A percentile compares a stretch with the other conserved stretches of the same genome.
These are phyloP conservation scores for Umbilicaria muhlenbergii DNA, from an alignment of 495 filamentous ascomycete species.

Conservation along the genomic window DNA sequence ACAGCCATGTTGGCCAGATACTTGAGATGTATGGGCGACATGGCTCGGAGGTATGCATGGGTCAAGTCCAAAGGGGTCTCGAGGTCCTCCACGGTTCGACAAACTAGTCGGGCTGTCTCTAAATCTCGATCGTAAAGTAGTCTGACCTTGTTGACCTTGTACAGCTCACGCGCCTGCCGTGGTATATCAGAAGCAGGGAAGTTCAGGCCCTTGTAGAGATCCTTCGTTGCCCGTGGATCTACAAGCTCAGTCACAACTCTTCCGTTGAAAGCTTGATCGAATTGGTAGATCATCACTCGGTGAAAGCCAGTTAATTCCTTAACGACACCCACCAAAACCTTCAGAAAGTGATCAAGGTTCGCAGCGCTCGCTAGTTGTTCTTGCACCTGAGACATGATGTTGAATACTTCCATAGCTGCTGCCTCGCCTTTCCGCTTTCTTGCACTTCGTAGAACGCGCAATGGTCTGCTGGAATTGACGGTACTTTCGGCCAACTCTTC, in stretches of 20 bases:
- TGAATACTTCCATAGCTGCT: slow-evolving; percentile 86
- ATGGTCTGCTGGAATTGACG: slow-evolving; percentile 53
- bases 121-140: slow-evolving; percentile 63
- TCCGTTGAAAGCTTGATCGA: slow-evolving; percentile 70
- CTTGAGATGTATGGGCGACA: slow-evolving; percentile 81
- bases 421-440: slow-evolving; percentile 67
- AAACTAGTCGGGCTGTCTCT: slow-evolving; percentile 64
- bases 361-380: slow-evolving; percentile 58
- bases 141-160: slow-evolving; percentile 68
- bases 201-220: slow-evolving; percentile 78
- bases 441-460: slow-evolving; percentile 65
- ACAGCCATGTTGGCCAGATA: slow-evolving; percentile 87
- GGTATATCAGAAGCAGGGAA: slow-evolving; percentile 90
- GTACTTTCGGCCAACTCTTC: slow-evolving; percentile 67
- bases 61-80: slow-evolving; percentile 72
- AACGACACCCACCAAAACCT: slow-evolving; percentile 58
- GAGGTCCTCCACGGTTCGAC: slow-evolving; percentile 59
- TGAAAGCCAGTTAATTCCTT: slow-evolving; percentile 90
- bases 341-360: slow-evolving; percentile 51
- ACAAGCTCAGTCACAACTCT: slow-evolving; percentile 78
- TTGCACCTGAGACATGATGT: slow-evolving; percentile 77
- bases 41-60: slow-evolving; percentile 72
- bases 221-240: slow-evolving; percentile 62
- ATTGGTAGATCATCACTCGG: slow-evolving; percentile 88
- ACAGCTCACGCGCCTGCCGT: slow-evolving; percentile 66